Percentiles rank a stretch among this genome's conserved stretches.
Evolutionary conservation across 1,284 basidiomycete genomes (phyloP).

Genomic region (Puccinia polysora): DNA sequence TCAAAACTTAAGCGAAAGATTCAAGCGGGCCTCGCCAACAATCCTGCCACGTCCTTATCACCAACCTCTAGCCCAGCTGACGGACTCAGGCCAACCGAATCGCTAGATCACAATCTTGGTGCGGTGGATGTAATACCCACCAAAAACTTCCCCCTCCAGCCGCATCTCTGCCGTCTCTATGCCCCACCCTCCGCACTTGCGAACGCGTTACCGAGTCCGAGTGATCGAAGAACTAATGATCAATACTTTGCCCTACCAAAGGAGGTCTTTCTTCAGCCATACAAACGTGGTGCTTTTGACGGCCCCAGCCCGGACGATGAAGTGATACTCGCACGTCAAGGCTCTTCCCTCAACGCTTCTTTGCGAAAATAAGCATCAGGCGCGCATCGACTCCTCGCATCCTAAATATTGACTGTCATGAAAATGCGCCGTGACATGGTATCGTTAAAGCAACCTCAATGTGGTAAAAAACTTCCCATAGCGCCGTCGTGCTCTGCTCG

Average conservation of each 20-base stretch:
- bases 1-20: slow-evolving; percentile 16
- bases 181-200: slow-evolving; percentile 1
- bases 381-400: too few relatives aligned
- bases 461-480: too few relatives aligned
- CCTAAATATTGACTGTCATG: too few relatives aligned
- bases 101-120: too few relatives aligned
- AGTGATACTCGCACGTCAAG: slow-evolving; percentile 12
- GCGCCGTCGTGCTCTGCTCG: too few relatives aligned
- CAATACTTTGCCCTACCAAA: slow-evolving; percentile 5
- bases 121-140: neutral
- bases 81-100: neutral
- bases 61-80: neutral
- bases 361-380: slow-evolving; percentile 4
- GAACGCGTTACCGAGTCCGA: slow-evolving; percentile 2
- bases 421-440: too few relatives aligned
- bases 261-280: slow-evolving; percentile 2
- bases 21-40: slow-evolving; percentile 4
- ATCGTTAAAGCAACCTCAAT: too few relatives aligned
- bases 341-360: neutral
- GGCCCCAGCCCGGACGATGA: slow-evolving; percentile 13
- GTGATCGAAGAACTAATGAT: neutral
- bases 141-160: slow-evolving; percentile 1
- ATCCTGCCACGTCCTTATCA: neutral
- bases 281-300: slow-evolving; percentile 1
- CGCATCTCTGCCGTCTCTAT: neutral